These are phyloP conservation scores for Blastosporella zonata DNA, from an alignment of 1,284 basidiomycete genomes.

Conservation along the genomic window DNA sequence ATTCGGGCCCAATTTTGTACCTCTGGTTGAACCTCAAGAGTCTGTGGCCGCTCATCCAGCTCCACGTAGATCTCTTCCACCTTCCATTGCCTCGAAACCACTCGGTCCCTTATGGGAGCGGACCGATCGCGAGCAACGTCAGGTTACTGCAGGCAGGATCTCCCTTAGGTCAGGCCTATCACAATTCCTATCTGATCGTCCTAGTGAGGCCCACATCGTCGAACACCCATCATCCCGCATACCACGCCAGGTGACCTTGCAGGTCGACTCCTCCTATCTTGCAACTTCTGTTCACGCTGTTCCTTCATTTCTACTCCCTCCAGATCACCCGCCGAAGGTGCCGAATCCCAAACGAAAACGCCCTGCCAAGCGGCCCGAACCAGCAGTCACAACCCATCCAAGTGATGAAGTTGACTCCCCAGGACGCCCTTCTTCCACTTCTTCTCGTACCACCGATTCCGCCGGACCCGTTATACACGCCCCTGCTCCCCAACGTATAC, in stretches of 20 bases:
- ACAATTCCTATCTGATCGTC: background rate
- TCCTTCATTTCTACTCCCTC: background rate
- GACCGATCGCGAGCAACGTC: background rate
- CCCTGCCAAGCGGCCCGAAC: background rate
- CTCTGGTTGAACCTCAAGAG: background rate
- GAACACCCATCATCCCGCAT: background rate
- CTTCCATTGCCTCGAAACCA: background rate
- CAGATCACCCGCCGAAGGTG: background rate
- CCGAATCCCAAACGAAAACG: background rate
- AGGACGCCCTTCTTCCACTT: background rate
- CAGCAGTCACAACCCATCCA: background rate
- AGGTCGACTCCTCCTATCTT: background rate
- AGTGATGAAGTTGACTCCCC: background rate
- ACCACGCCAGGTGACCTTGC: too few species aligned
- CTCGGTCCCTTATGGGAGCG: background rate
- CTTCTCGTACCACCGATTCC: background rate
- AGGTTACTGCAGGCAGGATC: background rate
- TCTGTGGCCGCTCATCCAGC: background rate
- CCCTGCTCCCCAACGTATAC: slow-evolving; percentile 1
- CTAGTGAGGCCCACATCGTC: background rate
- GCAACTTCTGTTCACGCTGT: background rate
- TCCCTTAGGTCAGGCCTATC: background rate
- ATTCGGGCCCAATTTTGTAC: background rate
- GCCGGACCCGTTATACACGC: background rate
- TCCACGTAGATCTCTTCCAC: background rate